A percentile compares a stretch with the other conserved stretches of the same genome.
These are phyloP conservation scores for Ophiocytium majus DNA, from an alignment of 352 stramenopile species.

Conservation along the genomic window DNA sequence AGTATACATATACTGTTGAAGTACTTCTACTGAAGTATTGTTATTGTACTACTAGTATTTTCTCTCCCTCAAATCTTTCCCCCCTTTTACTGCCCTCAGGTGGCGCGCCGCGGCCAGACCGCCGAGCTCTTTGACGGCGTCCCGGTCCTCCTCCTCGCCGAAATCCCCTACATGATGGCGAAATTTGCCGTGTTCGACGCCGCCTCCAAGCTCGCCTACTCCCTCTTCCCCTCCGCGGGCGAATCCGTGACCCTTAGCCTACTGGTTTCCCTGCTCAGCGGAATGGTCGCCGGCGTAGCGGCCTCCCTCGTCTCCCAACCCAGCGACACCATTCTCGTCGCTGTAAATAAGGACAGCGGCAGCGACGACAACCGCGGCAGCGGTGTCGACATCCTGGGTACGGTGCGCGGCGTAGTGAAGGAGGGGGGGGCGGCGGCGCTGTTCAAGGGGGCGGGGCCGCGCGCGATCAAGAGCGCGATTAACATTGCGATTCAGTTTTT, in stretches of 20 bases:
- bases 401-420: constrained; percentile 38
- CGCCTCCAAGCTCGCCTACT: constrained; percentile 55
- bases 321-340: constrained; percentile 52
- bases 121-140: constrained; percentile 39
- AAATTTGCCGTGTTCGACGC: constrained; percentile 57
- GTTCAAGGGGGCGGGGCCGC: constrained; percentile 57
- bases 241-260: constrained; percentile 53
- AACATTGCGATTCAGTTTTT: constrained; percentile 60
- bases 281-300: constrained; percentile 56
- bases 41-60: too few species aligned
- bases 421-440: constrained; percentile 48
- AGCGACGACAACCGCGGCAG: neutral
- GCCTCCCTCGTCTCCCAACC: constrained; percentile 55
- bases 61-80: too few species aligned
- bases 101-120: constrained; percentile 25
- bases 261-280: constrained; percentile 54
- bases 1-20: too few species aligned
- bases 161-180: constrained; percentile 59
- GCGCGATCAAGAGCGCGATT: constrained; percentile 55
- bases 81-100: too few species aligned
- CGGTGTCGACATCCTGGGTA: neutral
- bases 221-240: constrained; percentile 44
- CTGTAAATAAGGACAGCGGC: constrained; percentile 36
- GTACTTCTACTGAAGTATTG: too few species aligned
- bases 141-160: constrained; percentile 49